Evolutionary conservation across 306 rosid species (phyloP).

Genomic region (Lotus japonicus): DNA sequence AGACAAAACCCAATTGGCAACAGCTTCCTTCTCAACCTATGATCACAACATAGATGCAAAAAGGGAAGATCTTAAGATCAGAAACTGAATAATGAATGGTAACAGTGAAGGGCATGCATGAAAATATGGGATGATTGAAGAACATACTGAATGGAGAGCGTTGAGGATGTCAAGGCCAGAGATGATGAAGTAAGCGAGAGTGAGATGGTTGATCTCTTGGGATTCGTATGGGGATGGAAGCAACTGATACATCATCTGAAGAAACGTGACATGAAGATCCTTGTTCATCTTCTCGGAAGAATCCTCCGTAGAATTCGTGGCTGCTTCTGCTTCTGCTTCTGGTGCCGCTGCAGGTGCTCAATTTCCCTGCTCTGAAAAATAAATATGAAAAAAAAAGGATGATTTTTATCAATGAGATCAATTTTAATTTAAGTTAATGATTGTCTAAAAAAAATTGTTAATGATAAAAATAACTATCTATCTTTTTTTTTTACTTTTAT

Average conservation of each 20-base stretch:
- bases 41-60: background rate
- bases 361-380: background rate
- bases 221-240: conserved; percentile 57
- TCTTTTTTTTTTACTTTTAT: no score
- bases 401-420: background rate
- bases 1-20: conserved; percentile 77
- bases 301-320: conserved; percentile 16
- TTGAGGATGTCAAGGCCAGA: conserved; percentile 72
- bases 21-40: conserved; percentile 61
- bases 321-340: background rate
- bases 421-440: no score
- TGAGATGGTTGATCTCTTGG: conserved; percentile 85
- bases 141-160: conserved; percentile 43
- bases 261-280: conserved; percentile 52
- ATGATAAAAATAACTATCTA: no score
- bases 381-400: background rate
- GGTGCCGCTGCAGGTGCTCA: background rate
- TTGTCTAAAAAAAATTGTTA: no score
- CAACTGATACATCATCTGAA: conserved; percentile 64
- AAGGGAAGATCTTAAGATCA: background rate
- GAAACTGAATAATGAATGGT: background rate
- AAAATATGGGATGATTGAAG: background rate
- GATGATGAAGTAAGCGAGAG: conserved; percentile 86
- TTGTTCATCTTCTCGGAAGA: conserved; percentile 33
- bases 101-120: background rate